These are phyloP conservation scores for Eucalyptus marginata DNA, from an alignment of 345 rosid species.

Conservation along the genomic window DNA sequence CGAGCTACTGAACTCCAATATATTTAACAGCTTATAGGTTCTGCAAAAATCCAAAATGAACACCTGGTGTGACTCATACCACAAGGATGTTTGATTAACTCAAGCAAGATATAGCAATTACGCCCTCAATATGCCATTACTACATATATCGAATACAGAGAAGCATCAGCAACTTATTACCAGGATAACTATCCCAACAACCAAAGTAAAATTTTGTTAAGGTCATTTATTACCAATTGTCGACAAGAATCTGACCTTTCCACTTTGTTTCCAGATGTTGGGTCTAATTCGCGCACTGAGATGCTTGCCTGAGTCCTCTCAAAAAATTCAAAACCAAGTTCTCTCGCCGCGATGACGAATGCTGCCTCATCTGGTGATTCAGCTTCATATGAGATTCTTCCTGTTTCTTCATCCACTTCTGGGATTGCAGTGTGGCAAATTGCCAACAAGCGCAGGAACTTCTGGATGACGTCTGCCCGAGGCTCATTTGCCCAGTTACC, in stretches of 20 bases:
- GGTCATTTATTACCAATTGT: background rate
- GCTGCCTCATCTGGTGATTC: slow-evolving; percentile 99
- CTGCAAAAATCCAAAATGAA: slow-evolving; percentile 24
- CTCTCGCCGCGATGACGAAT: slow-evolving; percentile 85
- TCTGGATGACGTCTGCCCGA: slow-evolving; percentile 40
- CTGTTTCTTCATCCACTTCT: slow-evolving; percentile 72
- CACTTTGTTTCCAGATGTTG: slow-evolving; percentile 24
- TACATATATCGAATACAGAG: background rate
- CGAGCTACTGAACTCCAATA: slow-evolving; percentile 71
- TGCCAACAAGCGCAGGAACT: slow-evolving; percentile 64
- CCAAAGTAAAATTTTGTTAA: background rate
- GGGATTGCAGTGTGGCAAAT: slow-evolving; percentile 93
- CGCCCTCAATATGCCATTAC: background rate
- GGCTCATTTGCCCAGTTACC: slow-evolving; percentile 66
- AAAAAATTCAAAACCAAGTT: slow-evolving; percentile 83
- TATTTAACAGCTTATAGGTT: slow-evolving; percentile 49
- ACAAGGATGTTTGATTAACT: background rate
- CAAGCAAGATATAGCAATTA: background rate
- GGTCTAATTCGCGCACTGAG: slow-evolving; percentile 60
- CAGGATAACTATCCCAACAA: background rate
- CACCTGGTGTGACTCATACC: background rate
- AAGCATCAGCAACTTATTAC: background rate
- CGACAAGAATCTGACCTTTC: slow-evolving; percentile 27
- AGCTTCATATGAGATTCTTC: slow-evolving; percentile 65
- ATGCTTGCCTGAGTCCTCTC: slow-evolving; percentile 71